Conservation (phyloP, 225 moss, liverwort and hornwort species). For the Sphagnum contortum region DNA sequence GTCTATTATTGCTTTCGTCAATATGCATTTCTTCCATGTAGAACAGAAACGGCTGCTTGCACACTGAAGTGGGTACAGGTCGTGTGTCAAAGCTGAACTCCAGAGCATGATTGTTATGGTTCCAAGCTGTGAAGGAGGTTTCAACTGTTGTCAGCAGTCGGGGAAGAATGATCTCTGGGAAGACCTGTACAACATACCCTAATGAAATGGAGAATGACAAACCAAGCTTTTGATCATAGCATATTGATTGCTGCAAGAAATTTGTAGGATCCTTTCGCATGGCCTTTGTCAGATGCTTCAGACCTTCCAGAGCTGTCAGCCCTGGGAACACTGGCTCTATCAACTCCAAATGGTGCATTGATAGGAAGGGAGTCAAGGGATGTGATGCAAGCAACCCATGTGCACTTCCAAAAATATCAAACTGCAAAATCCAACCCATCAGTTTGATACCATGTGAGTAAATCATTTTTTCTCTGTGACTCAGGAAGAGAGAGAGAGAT, state of each 20-base stretch:
- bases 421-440: slow-evolving; percentile 26
- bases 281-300: slow-evolving; percentile 51
- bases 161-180: slow-evolving; percentile 75
- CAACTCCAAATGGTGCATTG: slow-evolving; percentile 90
- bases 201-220: slow-evolving; percentile 83
- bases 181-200: slow-evolving; percentile 58
- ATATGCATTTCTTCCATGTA: slow-evolving; percentile 65
- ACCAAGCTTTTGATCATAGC: slow-evolving; percentile 54
- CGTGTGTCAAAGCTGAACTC: slow-evolving; percentile 89
- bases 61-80: slow-evolving; percentile 45
- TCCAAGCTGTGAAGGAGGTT: slow-evolving; percentile 87
- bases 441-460: too few species aligned
- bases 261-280: slow-evolving; percentile 78
- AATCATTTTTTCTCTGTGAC: too few species aligned
- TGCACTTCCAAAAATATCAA: slow-evolving; percentile 79
- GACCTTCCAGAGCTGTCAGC: slow-evolving; percentile 63
- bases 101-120: slow-evolving; percentile 34
- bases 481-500: too few species aligned
- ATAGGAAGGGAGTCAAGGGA: slow-evolving; percentile 86
- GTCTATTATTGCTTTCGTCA: slow-evolving; percentile 20
- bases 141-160: slow-evolving; percentile 55
- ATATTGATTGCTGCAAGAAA: slow-evolving; percentile 85
- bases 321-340: slow-evolving; percentile 73
- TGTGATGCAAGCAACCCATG: slow-evolving; percentile 86
- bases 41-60: slow-evolving; percentile 73